phyloP scores from a whole-genome alignment of 2,329 filamentous ascomycete species.

The Colletotrichum lindemuthianum region DNA sequence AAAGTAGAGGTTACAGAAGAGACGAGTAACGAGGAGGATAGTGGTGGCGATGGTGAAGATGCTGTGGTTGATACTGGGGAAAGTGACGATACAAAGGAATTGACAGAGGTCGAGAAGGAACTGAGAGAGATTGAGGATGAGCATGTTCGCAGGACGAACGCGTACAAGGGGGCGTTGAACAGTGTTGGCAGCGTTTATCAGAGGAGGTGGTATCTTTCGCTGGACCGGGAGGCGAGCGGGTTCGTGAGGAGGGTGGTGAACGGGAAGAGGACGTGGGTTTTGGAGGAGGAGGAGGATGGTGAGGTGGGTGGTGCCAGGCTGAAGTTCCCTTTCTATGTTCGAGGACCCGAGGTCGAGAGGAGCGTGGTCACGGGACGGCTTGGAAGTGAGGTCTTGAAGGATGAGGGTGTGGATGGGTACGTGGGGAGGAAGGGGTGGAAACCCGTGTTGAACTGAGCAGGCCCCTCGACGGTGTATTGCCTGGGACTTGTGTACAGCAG shows the following conservation, averaged over 20 bases:
- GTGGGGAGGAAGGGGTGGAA: conserved; percentile 69
- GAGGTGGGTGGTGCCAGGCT: conserved; percentile 40
- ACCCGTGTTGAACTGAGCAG: conserved; percentile 50
- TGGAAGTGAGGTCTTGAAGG: conserved; percentile 67
- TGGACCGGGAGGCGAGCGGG: conserved; percentile 69
- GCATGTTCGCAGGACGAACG: conserved; percentile 67
- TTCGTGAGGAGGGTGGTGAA: conserved; percentile 53
- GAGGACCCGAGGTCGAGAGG: conserved; percentile 68
- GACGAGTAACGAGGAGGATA: conserved; percentile 29
- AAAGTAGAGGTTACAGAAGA: conserved; percentile 6
- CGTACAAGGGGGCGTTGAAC: conserved; percentile 73
- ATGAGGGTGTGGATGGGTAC: conserved; percentile 69
- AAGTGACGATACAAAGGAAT: conserved; percentile 32
- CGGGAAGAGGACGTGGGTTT: background rate
- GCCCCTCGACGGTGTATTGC: too few relatives aligned
- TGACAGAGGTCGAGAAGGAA: conserved; percentile 53
- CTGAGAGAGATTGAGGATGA: conserved; percentile 60
- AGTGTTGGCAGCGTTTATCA: conserved; percentile 75
- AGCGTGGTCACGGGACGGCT: conserved; percentile 73
- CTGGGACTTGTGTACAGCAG: too few relatives aligned
- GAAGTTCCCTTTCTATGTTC: conserved; percentile 69
- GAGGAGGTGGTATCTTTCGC: conserved; percentile 71
- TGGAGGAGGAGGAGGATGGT: background rate
- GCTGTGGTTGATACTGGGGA: conserved; percentile 31
- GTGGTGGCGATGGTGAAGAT: conserved; percentile 42